Evolutionary conservation across 805 yeast species (phyloP).

Genomic region (Sugiyamaella qingdaonensis): DNA sequence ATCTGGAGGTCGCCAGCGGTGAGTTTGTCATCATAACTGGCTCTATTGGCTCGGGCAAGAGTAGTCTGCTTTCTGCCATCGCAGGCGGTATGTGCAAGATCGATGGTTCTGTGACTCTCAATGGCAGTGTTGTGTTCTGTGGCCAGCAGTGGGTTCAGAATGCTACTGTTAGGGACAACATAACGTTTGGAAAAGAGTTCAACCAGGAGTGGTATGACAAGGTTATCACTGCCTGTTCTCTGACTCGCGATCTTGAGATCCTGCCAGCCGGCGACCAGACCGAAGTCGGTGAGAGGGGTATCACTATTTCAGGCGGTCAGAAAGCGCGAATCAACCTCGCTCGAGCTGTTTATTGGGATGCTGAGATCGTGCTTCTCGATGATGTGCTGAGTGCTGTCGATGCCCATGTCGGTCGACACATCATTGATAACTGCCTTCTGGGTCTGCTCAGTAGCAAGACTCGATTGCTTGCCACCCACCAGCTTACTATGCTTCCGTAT

Average conservation of each 20-base stretch:
- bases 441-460: constrained; percentile 58
- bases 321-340: constrained; percentile 83
- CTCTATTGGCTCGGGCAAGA: constrained; percentile 76
- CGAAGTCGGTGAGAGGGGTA: constrained; percentile 87
- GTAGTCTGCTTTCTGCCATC: constrained; percentile 66
- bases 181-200: constrained; percentile 58
- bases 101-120: constrained; percentile 47
- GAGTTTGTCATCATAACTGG: constrained; percentile 79
- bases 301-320: constrained; percentile 86
- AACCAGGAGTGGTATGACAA: constrained; percentile 48
- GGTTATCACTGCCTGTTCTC: constrained; percentile 60
- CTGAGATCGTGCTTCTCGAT: constrained; percentile 65
- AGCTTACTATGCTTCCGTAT: constrained; percentile 60
- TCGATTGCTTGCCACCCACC: constrained; percentile 79
- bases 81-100: constrained; percentile 64
- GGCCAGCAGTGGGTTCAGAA: constrained; percentile 85
- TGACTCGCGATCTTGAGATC: constrained; percentile 59
- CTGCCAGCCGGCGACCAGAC: constrained; percentile 73
- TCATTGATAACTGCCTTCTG: constrained; percentile 62
- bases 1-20: constrained; percentile 49
- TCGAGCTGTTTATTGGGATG: constrained; percentile 67
- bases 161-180: constrained; percentile 70
- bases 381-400: constrained; percentile 88
- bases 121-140: constrained; percentile 51
- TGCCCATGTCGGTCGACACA: constrained; percentile 76